Base-by-base conservation (phyloP, 352 stramenopile genomes). In the Globisporangium canariense region DNA sequence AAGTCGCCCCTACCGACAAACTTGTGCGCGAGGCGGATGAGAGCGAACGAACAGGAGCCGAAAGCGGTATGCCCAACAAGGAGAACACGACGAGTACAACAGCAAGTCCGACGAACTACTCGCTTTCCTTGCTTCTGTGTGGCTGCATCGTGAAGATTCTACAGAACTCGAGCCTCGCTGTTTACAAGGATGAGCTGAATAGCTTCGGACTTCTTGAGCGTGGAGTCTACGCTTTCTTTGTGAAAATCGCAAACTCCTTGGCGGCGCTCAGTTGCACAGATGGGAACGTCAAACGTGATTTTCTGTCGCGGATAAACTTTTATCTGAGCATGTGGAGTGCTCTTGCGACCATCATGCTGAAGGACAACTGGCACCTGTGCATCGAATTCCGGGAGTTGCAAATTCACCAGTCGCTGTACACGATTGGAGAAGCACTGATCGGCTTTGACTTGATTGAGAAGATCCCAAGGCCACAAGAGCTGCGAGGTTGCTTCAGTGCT, bases 81-180 rank as follows among this genome's bases (percentile, higher is more conserved):
- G 11, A 38, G 32, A 6, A 22, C 13, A 25, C 55, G 13, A 9
- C 49, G 20, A 28, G 34, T n/a, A n/a, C 52, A 3, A 2, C 22
- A 0, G 32, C 9, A 20, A n/a, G 32, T 14, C 9, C 47, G 2
- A 28, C 9, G 7, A 47, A 32, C 36, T 11, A 62, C 65, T 69
- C 55, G 20, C 67, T 73, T 8, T 76, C 82, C n/a, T 40, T 70
- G 4, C 63, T 87, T 32, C 58, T 90, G 22, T 88, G 81, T 34
- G 67, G 78, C 28, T 90, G 79, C 43, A 71, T 94, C 34, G 73
- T 77, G n/a, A 88, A 84, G 43, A 81, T 92, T 45, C 46, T 92
- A 9, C 69, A 81, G 30, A 75, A 75, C 53, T 65, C 77, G 7
- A 72, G 64, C 20, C 36, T 76, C 4, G 32, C 58, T 2, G 71